These are phyloP conservation scores for Tinospora cordifolia DNA, from an alignment of 164 flowering plant genomes.

Conservation along the genomic window DNA sequence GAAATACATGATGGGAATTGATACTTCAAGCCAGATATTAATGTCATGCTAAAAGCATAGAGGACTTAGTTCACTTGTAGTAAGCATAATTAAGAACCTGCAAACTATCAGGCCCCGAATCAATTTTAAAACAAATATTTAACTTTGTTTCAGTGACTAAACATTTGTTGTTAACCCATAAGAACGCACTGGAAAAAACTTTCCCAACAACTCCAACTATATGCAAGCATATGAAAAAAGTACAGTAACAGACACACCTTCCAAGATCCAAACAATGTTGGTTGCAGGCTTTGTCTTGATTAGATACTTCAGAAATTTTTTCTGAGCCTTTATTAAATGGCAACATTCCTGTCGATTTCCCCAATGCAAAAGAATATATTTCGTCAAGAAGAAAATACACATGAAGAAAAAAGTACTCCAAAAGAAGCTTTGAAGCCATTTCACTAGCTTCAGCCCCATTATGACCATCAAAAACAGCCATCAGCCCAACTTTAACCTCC, in stretches of 20 bases:
- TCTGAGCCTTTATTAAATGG: slow-evolving; percentile 31
- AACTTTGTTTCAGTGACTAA: background rate
- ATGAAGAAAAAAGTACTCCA: slow-evolving; percentile 82
- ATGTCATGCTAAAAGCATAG: background rate
- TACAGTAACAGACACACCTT: slow-evolving; percentile 29
- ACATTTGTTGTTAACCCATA: background rate
- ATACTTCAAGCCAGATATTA: too few relatives aligned
- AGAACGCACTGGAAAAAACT: background rate
- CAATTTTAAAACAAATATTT: background rate
- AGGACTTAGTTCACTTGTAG: background rate
- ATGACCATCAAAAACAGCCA: slow-evolving; percentile 97
- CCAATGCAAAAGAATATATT: slow-evolving; percentile 49
- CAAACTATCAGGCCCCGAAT: background rate
- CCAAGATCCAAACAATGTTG: slow-evolving; percentile 29
- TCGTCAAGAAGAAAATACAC: slow-evolving; percentile 83
- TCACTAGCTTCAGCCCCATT: slow-evolving; percentile 98
- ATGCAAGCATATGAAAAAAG: background rate
- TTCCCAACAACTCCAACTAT: background rate
- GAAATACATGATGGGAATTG: too few relatives aligned
- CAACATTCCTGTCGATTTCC: slow-evolving; percentile 39
- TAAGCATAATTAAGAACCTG: background rate
- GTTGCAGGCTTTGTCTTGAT: slow-evolving; percentile 27
- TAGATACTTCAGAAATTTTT: slow-evolving; percentile 26
- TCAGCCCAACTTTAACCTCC: slow-evolving; percentile 60
- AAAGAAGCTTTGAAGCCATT: slow-evolving; percentile 78